Evolutionary conservation across 495 filamentous ascomycete species (phyloP), one percentile per base, ranked within the genome.

Genomic region (Podospora anserina): DNA sequence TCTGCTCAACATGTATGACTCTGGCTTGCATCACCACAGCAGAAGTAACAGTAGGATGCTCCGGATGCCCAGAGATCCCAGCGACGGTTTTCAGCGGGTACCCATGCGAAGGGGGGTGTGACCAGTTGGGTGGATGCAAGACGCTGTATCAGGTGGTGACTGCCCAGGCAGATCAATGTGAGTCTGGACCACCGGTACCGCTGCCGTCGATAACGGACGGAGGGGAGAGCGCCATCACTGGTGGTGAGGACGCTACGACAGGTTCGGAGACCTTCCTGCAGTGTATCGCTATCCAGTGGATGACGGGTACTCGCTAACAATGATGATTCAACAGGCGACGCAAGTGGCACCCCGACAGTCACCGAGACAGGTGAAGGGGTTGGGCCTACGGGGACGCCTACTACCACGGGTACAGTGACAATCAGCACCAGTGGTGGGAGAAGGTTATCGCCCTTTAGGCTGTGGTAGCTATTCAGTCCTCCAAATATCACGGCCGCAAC

Each of bases 1-100:
- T 77, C 63, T 77, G 75, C 72, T 60, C 19, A 20, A 72, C 75
- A 7, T 77, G 75, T 60, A 23, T 73, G 39, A 75, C 74, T 0
- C 27, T 65, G 15, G 72, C 61, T 16, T 77, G 75, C 72, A 55
- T 74, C 53, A 60, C 60, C 18, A 23, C 54, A 16, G 62, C 55
- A 3, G 74, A 72, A 32, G 61, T 76, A 27, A 74, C 74, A 5
- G 74, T 67, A 20, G 69, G 69, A 15, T 68, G 66, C 58, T 65
- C 49, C 63, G 63, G 61, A 2, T 76, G 74, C 34, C 70, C 74
- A 0, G 58, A 32, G 1, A 56, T 65, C 6, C 56, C 72, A 3
- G 53, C 69, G 5, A 77, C 75, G 39, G 44, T 77, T 19, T 71
- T 64, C 39, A 49, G 60, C 18, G 67, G 64, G 30, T 69, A 70